Base-by-base conservation (phyloP, 1,284 basidiomycete genomes). In the Vanrija sp. region DNA sequence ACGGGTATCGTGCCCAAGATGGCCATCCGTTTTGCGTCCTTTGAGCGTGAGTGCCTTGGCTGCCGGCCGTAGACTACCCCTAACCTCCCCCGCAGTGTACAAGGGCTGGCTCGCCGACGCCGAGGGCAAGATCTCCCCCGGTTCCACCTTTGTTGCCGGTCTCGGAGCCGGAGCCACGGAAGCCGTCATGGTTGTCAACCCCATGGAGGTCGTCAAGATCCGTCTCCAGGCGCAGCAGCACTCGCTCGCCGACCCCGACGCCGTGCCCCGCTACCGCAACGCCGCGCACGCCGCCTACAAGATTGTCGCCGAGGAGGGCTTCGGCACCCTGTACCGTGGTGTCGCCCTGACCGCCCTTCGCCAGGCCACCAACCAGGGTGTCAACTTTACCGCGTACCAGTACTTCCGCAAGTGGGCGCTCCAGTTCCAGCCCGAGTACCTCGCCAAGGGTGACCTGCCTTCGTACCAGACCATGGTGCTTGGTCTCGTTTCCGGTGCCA, bases 131-230 rank as follows among this genome's bases (percentile, higher is more conserved):
- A 61, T 71, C 43, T 53, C 52, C 15, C 60, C 65, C n/a, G 59
- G 57, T n/a, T 60, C 60, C 34, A 73, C 68, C 14, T 75, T 75
- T 74, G 60, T 93, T 88, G 92, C 92, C 66, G 95, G 95, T 71
- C 82, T 99, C 26, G 91, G 88, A 51, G 95, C 95, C 12, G 95
- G 95, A 52, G 89, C 88, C 16, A 92, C 93, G 1, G 95, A 96
- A 78, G 95, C 95, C 6, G 86, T 99, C 16, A 81, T 86, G 10
- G 92, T 98, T 40, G 95, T 98, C 12, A 96, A 91, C 55, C 95
- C 95, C 0, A 98, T 99, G 95, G 95, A 99, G 74, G 95, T 98
- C 43, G 91, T 98, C 73, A 99, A 98, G 81, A 98, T 99, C 72
- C 86, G 96, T 53, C 80, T 99, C 66, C 95, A 99, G 78, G 95